Conservation (phyloP, 345 rosid species). For the Eucalyptus marginata region DNA sequence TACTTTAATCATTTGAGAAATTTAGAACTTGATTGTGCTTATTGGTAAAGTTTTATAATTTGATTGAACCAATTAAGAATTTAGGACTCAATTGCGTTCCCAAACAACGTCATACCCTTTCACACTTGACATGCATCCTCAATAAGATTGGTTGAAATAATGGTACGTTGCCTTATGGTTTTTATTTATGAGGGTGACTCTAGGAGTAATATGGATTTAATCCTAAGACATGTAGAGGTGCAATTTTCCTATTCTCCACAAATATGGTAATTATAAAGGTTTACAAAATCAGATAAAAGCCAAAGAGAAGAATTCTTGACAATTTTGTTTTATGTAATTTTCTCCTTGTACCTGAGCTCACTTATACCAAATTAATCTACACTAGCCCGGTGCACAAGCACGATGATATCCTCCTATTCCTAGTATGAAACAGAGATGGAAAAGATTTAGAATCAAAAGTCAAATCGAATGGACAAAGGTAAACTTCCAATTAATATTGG, state of each 20-base stretch:
- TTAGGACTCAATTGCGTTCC: neutral
- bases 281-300: neutral
- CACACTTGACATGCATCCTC: neutral
- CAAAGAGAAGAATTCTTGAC: too few species aligned
- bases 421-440: neutral
- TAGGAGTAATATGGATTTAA: neutral
- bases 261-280: neutral
- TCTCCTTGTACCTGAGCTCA: too few species aligned
- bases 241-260: neutral
- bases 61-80: neutral
- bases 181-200: neutral
- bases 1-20: neutral
- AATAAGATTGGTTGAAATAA: neutral
- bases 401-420: neutral
- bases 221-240: neutral
- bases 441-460: neutral
- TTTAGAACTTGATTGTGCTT: neutral
- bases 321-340: too few species aligned
- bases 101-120: neutral
- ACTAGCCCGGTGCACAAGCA: neutral
- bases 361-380: too few species aligned
- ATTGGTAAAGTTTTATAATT: neutral
- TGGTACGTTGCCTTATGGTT: neutral
- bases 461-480: neutral
- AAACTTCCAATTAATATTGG: neutral